These are phyloP conservation scores for Phytophthora lateralis DNA, from an alignment of 352 stramenopile species.

Conservation along the genomic window DNA sequence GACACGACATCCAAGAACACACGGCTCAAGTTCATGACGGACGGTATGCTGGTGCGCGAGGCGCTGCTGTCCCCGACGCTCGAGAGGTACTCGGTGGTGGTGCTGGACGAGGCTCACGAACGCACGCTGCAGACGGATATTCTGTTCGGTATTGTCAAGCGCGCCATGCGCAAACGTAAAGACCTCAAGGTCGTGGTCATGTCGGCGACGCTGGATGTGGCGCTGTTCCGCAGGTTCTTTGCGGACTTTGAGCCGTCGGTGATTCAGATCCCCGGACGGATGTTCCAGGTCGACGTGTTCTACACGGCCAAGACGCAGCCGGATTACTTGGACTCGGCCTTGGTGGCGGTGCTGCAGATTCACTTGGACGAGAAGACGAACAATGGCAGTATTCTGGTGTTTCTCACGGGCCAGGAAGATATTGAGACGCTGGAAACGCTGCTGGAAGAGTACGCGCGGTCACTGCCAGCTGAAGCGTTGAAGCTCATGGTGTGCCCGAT, in stretches of 20 bases:
- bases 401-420: conserved; percentile 95
- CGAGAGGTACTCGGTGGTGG: conserved; percentile 82
- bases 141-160: conserved; percentile 89
- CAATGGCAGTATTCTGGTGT: conserved; percentile 93
- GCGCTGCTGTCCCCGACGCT: conserved; percentile 75
- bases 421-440: conserved; percentile 93
- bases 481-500: conserved; percentile 94
- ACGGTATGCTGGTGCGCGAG: conserved; percentile 92
- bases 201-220: conserved; percentile 97
- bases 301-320: conserved; percentile 88
- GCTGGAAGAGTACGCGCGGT: conserved; percentile 82
- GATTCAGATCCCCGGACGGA: conserved; percentile 87
- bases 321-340: conserved; percentile 90
- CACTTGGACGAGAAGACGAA: conserved; percentile 77
- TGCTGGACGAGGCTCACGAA: conserved; percentile 89
- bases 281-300: conserved; percentile 91
- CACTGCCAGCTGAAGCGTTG: conserved; percentile 65
- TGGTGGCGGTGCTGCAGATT: conserved; percentile 91
- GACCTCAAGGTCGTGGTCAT: conserved; percentile 97
- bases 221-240: conserved; percentile 95
- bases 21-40: conserved; percentile 94
- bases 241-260: conserved; percentile 77
- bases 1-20: conserved; percentile 89
- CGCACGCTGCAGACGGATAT: conserved; percentile 92
- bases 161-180: conserved; percentile 75